Evolutionary conservation across 2,329 filamentous ascomycete species (phyloP).

Genomic region (Fonsecaea monophora): DNA sequence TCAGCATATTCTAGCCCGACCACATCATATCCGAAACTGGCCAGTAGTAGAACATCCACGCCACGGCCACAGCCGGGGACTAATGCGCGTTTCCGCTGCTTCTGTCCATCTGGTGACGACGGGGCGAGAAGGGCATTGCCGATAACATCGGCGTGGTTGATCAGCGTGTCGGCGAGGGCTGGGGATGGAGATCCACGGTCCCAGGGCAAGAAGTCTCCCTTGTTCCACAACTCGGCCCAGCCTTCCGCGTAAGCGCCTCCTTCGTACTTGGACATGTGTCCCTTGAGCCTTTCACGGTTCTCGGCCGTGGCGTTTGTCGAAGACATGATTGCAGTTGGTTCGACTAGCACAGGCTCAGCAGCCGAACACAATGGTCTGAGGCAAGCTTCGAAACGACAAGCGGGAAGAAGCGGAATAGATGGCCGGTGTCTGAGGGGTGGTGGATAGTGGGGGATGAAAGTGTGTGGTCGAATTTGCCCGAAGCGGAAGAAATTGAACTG

Average conservation of each 20-base stretch:
- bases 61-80: conserved; percentile 84
- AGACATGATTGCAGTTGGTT: conserved; percentile 11
- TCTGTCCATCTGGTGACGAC: conserved; percentile 41
- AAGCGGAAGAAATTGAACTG: conserved; percentile 4
- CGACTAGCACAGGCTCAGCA: neutral
- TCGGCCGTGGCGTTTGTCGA: conserved; percentile 24
- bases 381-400: neutral
- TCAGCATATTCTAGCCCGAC: conserved; percentile 74
- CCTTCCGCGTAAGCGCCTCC: conserved; percentile 52
- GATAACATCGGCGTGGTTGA: conserved; percentile 47
- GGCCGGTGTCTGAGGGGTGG: neutral
- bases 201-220: conserved; percentile 63
- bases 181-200: conserved; percentile 65
- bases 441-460: neutral
- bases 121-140: conserved; percentile 43
- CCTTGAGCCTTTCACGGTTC: conserved; percentile 34
- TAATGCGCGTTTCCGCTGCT: conserved; percentile 63
- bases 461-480: conserved; percentile 1
- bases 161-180: conserved; percentile 63
- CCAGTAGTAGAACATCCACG: conserved; percentile 79
- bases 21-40: conserved; percentile 76
- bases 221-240: conserved; percentile 65
- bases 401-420: neutral
- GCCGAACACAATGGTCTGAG: neutral
- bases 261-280: conserved; percentile 52